phyloP scores from a whole-genome alignment of 2,329 filamentous ascomycete genomes.

The Alternaria consortialis region DNA sequence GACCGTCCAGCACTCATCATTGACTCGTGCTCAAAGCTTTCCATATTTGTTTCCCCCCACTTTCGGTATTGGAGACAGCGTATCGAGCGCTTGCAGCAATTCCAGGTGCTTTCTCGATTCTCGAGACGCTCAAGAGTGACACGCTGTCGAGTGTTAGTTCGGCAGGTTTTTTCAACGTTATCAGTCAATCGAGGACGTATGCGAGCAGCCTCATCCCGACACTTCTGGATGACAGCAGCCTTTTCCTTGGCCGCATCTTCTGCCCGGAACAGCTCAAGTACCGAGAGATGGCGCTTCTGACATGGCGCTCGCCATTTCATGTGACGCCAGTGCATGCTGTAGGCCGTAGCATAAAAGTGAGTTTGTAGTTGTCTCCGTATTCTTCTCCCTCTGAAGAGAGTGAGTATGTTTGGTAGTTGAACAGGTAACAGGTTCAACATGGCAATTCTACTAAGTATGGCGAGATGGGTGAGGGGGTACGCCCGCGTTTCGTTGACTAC shows the following conservation, averaged over 20 bases:
- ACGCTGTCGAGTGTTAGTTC: not conserved
- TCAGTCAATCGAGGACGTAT: not conserved
- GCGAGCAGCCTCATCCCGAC: not conserved
- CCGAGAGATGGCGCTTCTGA: conserved; percentile 3
- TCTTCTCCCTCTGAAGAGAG: not conserved
- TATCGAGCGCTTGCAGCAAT: conserved; percentile 4
- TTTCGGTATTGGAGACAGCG: not conserved
- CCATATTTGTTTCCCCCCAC: not conserved
- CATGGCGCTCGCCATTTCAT: conserved; percentile 8
- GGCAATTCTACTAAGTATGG: not conserved
- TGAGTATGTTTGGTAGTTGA: not conserved
- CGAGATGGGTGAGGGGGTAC: not conserved
- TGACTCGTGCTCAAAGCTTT: not conserved
- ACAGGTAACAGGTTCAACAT: not conserved
- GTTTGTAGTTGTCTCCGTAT: not conserved
- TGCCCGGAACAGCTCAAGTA: conserved; percentile 7
- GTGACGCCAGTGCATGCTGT: conserved; percentile 14
- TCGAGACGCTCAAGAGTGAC: conserved; percentile 5
- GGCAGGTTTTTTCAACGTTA: not conserved
- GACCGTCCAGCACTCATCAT: conserved; percentile 6
- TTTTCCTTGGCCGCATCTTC: conserved; percentile 1
- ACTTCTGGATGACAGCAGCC: not conserved
- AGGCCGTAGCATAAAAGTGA: not conserved
- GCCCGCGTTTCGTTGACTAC: not conserved
- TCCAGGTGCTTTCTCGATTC: conserved; percentile 1